Conservation (phyloP, 2,329 filamentous ascomycete species). For the Beauveria asiatica region DNA sequence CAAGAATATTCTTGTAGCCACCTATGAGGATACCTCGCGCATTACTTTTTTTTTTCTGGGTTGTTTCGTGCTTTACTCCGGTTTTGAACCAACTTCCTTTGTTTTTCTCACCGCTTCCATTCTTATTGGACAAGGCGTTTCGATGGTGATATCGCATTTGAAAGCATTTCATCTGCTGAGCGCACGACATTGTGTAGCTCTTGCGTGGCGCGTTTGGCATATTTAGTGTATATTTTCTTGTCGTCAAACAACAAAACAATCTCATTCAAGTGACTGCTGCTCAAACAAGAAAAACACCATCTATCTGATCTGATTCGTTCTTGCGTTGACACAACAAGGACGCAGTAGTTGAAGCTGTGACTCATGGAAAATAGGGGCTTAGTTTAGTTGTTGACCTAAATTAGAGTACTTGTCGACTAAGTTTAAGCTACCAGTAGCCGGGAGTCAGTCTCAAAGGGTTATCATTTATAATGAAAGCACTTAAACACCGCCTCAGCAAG, state of each 20-base stretch:
- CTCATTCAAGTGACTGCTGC: neutral
- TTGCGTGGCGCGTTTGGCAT: neutral
- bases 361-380: too few species aligned
- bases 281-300: neutral
- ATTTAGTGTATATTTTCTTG: neutral
- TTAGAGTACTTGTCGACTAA: too few species aligned
- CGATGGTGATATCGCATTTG: neutral
- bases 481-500: too few species aligned
- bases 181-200: neutral
- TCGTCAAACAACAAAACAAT: neutral
- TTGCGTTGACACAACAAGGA: too few species aligned
- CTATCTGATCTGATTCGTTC: too few species aligned
- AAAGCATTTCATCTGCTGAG: neutral
- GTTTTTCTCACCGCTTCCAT: neutral
- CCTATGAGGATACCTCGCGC: neutral
- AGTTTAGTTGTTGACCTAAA: too few species aligned
- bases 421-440: too few species aligned
- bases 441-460: too few species aligned
- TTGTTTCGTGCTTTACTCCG: neutral
- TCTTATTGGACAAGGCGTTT: conserved; percentile 7
- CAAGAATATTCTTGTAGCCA: neutral
- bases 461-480: too few species aligned
- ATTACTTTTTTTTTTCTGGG: neutral
- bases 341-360: too few species aligned
- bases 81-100: neutral